Percentiles rank a stretch among this genome's conserved stretches.
Conservation (phyloP, 306 rosid species). For the Dryas drummondii region DNA sequence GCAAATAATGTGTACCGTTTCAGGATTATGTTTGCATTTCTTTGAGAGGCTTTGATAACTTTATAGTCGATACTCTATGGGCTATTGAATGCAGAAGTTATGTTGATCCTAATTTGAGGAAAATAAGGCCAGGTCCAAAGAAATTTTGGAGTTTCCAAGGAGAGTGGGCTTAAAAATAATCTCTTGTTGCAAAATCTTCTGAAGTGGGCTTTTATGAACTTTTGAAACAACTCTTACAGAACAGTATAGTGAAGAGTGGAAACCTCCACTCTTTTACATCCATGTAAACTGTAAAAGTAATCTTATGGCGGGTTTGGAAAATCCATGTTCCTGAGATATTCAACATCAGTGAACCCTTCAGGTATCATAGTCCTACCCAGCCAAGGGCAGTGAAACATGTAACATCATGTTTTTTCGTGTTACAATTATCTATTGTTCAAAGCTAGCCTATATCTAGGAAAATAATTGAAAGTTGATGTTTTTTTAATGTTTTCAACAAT, state of each 20-base stretch:
- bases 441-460: background rate
- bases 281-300: background rate
- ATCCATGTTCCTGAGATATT: background rate
- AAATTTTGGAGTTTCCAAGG: background rate
- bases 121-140: background rate
- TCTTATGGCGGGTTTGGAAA: background rate
- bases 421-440: background rate
- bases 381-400: slow-evolving; percentile 10
- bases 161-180: background rate
- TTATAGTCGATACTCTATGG: background rate
- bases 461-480: background rate
- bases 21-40: background rate
- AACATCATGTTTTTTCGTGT: background rate
- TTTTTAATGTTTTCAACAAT: background rate
- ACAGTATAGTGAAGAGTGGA: background rate
- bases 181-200: slow-evolving; percentile 3
- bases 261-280: background rate
- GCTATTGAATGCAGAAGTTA: background rate
- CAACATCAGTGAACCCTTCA: background rate
- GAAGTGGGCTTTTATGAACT: background rate
- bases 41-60: background rate
- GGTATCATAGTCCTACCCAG: background rate
- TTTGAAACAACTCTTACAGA: background rate
- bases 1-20: background rate
- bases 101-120: background rate